Evolutionary conservation across 495 filamentous ascomycete species (phyloP), one percentile per base, ranked within the genome.

Genomic region (Penicillium bialowiezense): DNA sequence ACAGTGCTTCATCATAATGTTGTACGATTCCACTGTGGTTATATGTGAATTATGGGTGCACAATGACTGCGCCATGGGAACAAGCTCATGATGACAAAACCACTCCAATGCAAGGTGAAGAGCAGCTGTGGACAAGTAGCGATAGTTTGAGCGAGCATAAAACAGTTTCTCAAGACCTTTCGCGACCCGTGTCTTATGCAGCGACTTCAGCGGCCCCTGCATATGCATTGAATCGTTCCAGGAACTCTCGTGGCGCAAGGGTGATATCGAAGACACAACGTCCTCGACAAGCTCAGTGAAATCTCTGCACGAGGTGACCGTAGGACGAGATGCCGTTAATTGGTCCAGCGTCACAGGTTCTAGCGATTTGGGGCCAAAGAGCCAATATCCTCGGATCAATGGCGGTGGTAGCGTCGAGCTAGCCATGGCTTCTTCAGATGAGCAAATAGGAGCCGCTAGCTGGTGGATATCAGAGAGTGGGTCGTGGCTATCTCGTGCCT

Each of bases 1-100:
- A 28, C 65, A 54, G 13, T 52, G 54, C 33, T 59, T 54, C 26
- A 80, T 51, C 15, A 79, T 48, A 19, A 78, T 66, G 28, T 79
- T 78, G 45, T 64, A 76, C 8, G 72, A 73, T 10, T 72, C 66
- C 8, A 62, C 52, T 4, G 71, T 71, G 18, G 64, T n/a, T n/a
- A n/a, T n/a, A n/a, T n/a, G n/a, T n/a, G n/a, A n/a, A n/a, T n/a
- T n/a, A n/a, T n/a, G n/a, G n/a, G n/a, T n/a, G n/a, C n/a, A n/a
- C 3, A 80, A 51, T 1, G 26, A 9, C 18, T 62, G 62, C 15
- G 67, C 70, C 44, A 44, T 33, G 3, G 32, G 29, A 5, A 72
- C 44, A 18, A 61, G 59, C 23, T 67, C 56, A 33, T 69, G 48
- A 5, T 60, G 24, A 48, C 63, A 68, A 12, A 75, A 58, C 44